phyloP scores from a whole-genome alignment of 2,329 filamentous ascomycete genomes.

The Penicillium griseofulvum region DNA sequence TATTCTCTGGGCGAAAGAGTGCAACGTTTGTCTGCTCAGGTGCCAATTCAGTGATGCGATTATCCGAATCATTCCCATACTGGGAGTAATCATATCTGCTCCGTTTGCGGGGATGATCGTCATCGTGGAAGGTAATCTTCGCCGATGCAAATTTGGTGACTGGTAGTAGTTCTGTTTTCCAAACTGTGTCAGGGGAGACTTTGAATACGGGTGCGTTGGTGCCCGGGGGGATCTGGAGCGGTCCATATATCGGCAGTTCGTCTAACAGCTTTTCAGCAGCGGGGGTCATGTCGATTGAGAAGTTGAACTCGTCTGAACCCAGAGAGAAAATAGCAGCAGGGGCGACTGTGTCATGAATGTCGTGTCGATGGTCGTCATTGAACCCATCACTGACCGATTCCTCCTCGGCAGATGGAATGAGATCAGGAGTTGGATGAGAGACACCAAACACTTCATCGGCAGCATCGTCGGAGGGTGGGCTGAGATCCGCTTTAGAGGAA shows the following conservation, averaged over 20 bases:
- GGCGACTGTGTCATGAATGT: conserved; percentile 47
- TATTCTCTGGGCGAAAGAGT: conserved; percentile 85
- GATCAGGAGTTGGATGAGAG: conserved; percentile 62
- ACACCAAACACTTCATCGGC: conserved; percentile 31
- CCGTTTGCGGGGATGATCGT: conserved; percentile 67
- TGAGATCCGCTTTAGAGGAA: conserved; percentile 26
- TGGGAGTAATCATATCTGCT: conserved; percentile 80
- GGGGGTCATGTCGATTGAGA: conserved; percentile 71
- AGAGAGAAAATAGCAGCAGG: conserved; percentile 81
- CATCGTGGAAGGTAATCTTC: conserved; percentile 67
- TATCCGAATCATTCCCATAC: conserved; percentile 65
- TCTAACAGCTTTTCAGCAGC: conserved; percentile 73
- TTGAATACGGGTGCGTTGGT: conserved; percentile 59
- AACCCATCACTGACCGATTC: conserved; percentile 54
- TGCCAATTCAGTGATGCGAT: conserved; percentile 52
- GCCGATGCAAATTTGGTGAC: conserved; percentile 85
- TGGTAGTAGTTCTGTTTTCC: conserved; percentile 74
- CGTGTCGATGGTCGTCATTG: conserved; percentile 45
- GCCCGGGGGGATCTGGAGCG: conserved; percentile 55
- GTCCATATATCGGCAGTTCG: conserved; percentile 77
- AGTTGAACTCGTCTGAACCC: conserved; percentile 77
- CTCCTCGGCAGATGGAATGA: conserved; percentile 62
- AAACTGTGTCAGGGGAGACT: conserved; percentile 65
- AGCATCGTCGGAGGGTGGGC: conserved; percentile 35
- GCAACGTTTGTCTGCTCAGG: conserved; percentile 76